Conservation (phyloP, 176 grass and related monocot species). For the Eragrostis nindensis region DNA sequence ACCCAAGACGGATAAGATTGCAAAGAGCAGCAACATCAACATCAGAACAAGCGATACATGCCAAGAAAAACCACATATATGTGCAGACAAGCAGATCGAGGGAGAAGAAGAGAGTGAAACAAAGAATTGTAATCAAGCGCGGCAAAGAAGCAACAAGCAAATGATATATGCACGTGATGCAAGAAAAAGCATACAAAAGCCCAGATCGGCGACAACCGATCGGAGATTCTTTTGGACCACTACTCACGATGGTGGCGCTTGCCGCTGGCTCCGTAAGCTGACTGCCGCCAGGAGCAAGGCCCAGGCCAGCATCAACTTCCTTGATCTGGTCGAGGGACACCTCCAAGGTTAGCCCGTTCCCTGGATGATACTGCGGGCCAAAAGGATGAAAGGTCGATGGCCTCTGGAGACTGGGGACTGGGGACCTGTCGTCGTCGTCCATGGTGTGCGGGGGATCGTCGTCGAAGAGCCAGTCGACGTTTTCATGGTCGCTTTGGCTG, state of each 20-base stretch:
- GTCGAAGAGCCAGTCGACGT: conserved; percentile 35
- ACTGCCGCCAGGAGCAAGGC: neutral
- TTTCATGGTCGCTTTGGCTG: neutral
- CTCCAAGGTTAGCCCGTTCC: conserved; percentile 32
- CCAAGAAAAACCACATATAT: neutral
- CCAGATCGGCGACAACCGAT: neutral
- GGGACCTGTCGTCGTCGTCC: neutral
- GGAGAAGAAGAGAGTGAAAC: neutral
- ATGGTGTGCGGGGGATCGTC: neutral
- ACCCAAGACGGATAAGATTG: neutral
- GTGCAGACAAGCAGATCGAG: neutral
- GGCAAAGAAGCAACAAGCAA: neutral
- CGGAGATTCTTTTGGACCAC: neutral
- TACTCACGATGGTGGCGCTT: conserved; percentile 37
- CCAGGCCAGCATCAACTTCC: neutral
- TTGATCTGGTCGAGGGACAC: neutral
- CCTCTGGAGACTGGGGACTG: neutral
- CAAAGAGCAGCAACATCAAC: neutral
- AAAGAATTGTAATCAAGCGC: neutral
- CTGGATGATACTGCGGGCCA: neutral
- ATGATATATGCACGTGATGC: neutral
- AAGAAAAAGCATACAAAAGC: neutral
- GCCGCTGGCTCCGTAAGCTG: neutral
- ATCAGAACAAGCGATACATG: neutral
- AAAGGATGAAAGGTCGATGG: neutral